These are phyloP conservation scores for Podospora appendiculata DNA, from an alignment of 495 filamentous ascomycete genomes.

Conservation along the genomic window DNA sequence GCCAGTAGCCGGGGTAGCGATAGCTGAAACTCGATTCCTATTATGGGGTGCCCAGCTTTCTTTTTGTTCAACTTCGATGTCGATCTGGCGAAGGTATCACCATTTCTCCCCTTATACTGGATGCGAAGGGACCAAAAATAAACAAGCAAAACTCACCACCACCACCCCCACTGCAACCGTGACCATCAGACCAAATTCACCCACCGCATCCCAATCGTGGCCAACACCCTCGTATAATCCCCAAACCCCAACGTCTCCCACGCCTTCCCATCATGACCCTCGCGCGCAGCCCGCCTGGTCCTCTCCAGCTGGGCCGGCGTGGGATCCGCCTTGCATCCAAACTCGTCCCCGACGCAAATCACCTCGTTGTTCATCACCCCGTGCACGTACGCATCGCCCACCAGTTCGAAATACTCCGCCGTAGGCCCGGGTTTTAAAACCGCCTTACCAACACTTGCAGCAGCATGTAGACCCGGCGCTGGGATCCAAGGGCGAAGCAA, in stretches of 20 bases:
- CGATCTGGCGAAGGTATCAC: too few species aligned
- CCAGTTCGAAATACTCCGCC: background rate
- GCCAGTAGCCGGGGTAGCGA: too few species aligned
- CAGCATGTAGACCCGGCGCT: background rate
- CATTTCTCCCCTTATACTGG: too few species aligned
- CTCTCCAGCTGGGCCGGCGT: background rate
- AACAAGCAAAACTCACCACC: too few species aligned
- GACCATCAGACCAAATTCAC: background rate
- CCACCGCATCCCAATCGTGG: background rate
- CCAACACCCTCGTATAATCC: background rate
- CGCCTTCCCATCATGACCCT: background rate
- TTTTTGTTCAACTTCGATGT: too few species aligned
- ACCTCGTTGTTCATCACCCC: background rate
- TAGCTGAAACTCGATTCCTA: too few species aligned
- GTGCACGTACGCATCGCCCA: background rate
- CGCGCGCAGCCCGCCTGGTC: background rate
- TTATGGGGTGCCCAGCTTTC: too few species aligned
- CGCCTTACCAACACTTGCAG: too few species aligned
- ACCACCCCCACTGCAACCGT: too few species aligned
- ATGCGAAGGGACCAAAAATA: too few species aligned
- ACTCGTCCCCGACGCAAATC: background rate
- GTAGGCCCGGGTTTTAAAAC: too few species aligned
- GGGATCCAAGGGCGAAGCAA: background rate
- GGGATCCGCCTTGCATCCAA: background rate
- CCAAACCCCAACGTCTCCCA: background rate